These are phyloP conservation scores for Gracilaria vermiculophylla DNA, from an alignment of 23 red algal species.

Conservation along the genomic window DNA sequence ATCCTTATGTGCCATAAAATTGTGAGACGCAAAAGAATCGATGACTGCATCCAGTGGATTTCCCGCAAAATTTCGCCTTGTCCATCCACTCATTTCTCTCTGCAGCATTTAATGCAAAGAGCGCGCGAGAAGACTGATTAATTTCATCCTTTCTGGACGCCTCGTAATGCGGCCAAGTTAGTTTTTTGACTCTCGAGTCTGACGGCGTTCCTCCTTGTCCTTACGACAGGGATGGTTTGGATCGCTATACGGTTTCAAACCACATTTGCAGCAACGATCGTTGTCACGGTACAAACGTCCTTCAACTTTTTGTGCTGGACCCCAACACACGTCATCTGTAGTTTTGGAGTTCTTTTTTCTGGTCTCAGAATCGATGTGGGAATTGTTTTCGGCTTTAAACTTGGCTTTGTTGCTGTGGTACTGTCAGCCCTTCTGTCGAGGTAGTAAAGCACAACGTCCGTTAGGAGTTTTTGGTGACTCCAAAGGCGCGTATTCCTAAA, in stretches of 20 bases:
- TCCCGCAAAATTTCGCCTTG: background rate
- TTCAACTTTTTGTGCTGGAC: background rate
- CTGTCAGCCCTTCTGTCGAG: no score
- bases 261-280: background rate
- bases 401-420: no score
- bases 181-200: slow-evolving; percentile 20
- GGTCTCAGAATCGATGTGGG: no score
- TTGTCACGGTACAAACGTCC: background rate
- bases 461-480: no score
- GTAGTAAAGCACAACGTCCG: no score
- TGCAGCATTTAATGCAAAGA: background rate
- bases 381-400: no score
- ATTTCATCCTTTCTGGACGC: background rate
- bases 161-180: slow-evolving; percentile 6
- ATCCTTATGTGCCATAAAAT: slow-evolving; percentile 26
- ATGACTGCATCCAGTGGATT: slow-evolving; percentile 6
- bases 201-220: background rate
- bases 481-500: no score
- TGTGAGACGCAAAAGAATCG: slow-evolving; percentile 36
- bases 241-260: background rate
- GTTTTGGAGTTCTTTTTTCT: no score
- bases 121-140: background rate
- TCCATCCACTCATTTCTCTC: slow-evolving; percentile 5
- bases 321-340: background rate
- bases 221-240: background rate